Evolutionary conservation across 306 rosid genomes (phyloP), one percentile per base, ranked within the genome.

Genomic region (Urtica urens): DNA sequence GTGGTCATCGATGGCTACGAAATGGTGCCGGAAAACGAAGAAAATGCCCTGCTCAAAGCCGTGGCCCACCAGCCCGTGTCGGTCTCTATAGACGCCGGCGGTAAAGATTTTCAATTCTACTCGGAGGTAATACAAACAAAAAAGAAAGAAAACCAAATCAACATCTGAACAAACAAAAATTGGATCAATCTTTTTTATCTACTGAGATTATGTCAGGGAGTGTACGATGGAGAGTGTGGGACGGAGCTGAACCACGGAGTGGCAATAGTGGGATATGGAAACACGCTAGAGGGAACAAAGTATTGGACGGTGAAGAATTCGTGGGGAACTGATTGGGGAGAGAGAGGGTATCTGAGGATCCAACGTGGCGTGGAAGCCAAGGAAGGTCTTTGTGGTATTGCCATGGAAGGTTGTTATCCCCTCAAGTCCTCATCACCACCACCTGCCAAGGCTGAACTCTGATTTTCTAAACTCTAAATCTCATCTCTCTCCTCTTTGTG

Each of bases 41-140:
- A 78, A 52, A 26, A 63, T 31, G 80, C 80, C 7, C 57, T 78
- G 27, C 54, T 66, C 68, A 61, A 73, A 63, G 77, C 79, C 10
- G 69, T 69, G 7, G 77, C 71, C n/a, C 64, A 72, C 55, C 77
- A 69, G 38, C 79, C 79, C 19, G 64, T 72, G 1, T 58, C 77
- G 0, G 59, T 73, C 28, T 57, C 77, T 39, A 52, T 73, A 2
- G 77, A 77, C 43, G 80, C 64, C 1, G 62, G 70, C n/a, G 75
- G 67, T 21, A 69, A 18, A 40, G 77, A 69, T 25, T 69, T 73
- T 43, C 77, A 77, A 46, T 77, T 73, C 42, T 77, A 73, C 64
- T 52, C 51, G 1, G 38, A 65, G 64, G 77, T 47, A 65, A 44
- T 11, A 6, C 24, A 3, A 24, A 0, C 49, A 3, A 21, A 9